Evolutionary conservation across 163 green algal species (phyloP).

Genomic region (Scenedesmus sp.): DNA sequence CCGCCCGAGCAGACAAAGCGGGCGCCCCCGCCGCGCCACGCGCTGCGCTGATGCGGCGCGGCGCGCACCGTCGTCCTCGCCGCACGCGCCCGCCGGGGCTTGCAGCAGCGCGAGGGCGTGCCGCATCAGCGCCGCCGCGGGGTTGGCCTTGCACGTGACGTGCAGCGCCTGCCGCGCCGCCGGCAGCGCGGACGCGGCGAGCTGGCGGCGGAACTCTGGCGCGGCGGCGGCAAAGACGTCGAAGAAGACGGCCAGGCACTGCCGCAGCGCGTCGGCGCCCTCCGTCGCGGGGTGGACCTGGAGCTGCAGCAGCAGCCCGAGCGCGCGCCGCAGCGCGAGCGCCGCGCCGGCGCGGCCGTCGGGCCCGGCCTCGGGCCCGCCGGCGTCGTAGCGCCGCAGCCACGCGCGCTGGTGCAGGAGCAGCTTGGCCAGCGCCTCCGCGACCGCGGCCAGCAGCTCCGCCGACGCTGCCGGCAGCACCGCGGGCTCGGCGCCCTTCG

Average conservation of each 20-base stretch:
- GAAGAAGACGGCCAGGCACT: slow-evolving; percentile 40
- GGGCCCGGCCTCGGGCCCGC: background rate
- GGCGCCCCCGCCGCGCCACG: background rate
- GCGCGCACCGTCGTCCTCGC: background rate
- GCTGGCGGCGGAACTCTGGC: slow-evolving; percentile 3
- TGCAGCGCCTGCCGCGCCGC: slow-evolving; percentile 29
- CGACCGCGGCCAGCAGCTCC: slow-evolving; percentile 18
- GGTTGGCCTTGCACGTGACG: slow-evolving; percentile 15
- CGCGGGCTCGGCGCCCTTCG: background rate
- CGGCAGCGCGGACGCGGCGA: slow-evolving; percentile 30
- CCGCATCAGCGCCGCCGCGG: slow-evolving; percentile 16
- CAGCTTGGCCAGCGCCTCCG: slow-evolving; percentile 29
- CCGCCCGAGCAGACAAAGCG: too few species aligned
- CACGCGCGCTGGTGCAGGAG: slow-evolving; percentile 40
- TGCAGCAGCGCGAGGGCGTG: slow-evolving; percentile 43
- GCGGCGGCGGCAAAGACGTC: slow-evolving; percentile 11
- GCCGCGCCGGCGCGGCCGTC: slow-evolving; percentile 5
- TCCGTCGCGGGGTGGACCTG: slow-evolving; percentile 37
- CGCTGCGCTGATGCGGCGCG: background rate
- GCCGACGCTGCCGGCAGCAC: slow-evolving; percentile 8
- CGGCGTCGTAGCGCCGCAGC: background rate
- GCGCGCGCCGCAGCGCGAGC: slow-evolving; percentile 7
- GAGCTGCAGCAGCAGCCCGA: slow-evolving; percentile 25
- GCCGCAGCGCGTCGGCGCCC: background rate
- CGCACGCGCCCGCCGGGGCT: background rate